Evolutionary conservation across 1,284 basidiomycete genomes (phyloP), one percentile per base, ranked within the genome.

Genomic region (Calocybe gambosa): DNA sequence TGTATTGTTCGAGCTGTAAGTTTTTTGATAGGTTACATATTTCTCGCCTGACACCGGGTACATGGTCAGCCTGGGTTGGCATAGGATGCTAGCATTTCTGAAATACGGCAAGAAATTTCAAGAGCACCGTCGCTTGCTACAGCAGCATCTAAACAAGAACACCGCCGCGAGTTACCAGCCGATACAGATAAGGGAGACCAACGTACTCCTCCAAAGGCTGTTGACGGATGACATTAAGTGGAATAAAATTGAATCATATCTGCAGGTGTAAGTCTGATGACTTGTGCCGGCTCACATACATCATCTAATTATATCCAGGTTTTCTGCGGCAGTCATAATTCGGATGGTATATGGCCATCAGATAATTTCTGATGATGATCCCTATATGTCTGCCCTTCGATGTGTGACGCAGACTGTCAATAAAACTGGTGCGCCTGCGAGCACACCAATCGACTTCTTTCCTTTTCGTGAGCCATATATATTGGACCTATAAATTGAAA

Each of bases 91-190:
- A 19, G 43, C 49, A 4, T 50, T 58, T 12, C 18, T 51, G 5
- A 47, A 12, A 33, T 54, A 56, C 37, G 57, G 56, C 1, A 42
- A 49, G 23, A 19, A 35, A 21, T 57, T 56, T 34, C 39, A 45
- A 7, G 43, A 31, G 28, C 57, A 55, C 42, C 50, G 54, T 2
- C 50, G 49, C 21, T 33, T 50, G 35, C 28, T 54, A 12, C 52
- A 58, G 34, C 29, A 51, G 15, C 45, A 50, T 44, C 45, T 59
- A 20, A 49, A 44, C 13, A 18, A 37, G 5, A 40, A 47, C 16
- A 47, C 50, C 25, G 26, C 20, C 16, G 31, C 28, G 1, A 20
- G 38, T 15, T 53, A 50, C 36, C 28, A 34, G 7, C 45, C 49
- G 5, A 34, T 50, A n/a, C 49, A 55, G 42, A 39, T 38, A 0